These are phyloP conservation scores for Colletotrichum sp. DNA, from an alignment of 2,329 filamentous ascomycete genomes.

Conservation along the genomic window DNA sequence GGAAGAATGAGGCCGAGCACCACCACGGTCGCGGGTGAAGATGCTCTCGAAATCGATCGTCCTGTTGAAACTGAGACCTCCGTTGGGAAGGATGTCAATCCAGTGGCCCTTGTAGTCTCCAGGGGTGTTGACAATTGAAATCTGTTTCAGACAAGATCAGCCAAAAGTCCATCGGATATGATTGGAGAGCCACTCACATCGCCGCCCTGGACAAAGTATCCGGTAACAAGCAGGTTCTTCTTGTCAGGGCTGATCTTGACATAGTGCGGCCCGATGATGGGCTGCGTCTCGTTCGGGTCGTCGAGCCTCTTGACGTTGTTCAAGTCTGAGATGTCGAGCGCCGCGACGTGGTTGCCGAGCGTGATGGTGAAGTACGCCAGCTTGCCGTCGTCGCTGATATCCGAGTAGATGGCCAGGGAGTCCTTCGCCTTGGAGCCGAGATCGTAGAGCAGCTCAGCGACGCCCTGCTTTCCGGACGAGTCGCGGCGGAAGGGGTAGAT, in stretches of 20 bases:
- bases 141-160: slow-evolving; percentile 30
- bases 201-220: slow-evolving; percentile 69
- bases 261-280: slow-evolving; percentile 67
- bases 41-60: slow-evolving; percentile 58
- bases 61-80: slow-evolving; percentile 41
- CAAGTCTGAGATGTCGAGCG: slow-evolving; percentile 66
- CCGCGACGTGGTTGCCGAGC: slow-evolving; percentile 65
- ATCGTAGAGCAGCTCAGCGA: slow-evolving; percentile 62
- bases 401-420: slow-evolving; percentile 64
- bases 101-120: slow-evolving; percentile 68
- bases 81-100: slow-evolving; percentile 62
- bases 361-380: slow-evolving; percentile 66
- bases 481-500: slow-evolving; percentile 67
- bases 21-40: slow-evolving; percentile 57
- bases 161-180: background rate
- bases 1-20: slow-evolving; percentile 60
- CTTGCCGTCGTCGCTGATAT: slow-evolving; percentile 63
- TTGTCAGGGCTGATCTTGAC: slow-evolving; percentile 69
- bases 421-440: slow-evolving; percentile 52
- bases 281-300: slow-evolving; percentile 62
- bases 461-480: slow-evolving; percentile 59
- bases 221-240: slow-evolving; percentile 68
- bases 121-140: slow-evolving; percentile 65
- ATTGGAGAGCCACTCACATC: slow-evolving; percentile 36
- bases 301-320: slow-evolving; percentile 65